A percentile compares a stretch with the other conserved stretches of the same genome.
Evolutionary conservation across 495 filamentous ascomycete genomes (phyloP).

Genomic region (Penicillium verhagenii): DNA sequence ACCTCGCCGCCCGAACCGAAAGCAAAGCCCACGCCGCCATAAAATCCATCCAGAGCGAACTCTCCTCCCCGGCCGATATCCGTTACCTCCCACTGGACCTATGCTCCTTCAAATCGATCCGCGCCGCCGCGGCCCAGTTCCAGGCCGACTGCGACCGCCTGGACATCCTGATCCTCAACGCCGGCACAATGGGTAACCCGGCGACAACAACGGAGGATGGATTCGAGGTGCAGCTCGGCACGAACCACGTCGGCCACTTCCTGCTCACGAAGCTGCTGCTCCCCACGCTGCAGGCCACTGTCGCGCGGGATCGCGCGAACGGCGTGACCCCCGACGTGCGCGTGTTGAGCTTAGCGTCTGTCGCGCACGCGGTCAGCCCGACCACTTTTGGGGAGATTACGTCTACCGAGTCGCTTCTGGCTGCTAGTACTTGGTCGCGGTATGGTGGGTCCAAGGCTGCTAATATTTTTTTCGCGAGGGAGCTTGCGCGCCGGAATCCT

Average conservation of each 20-base stretch:
- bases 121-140: conserved; percentile 47
- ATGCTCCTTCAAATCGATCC: conserved; percentile 51
- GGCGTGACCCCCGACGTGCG: conserved; percentile 23
- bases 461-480: conserved; percentile 62
- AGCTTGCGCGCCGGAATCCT: conserved; percentile 59
- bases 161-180: conserved; percentile 55
- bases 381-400: conserved; percentile 50
- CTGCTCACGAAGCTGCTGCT: conserved; percentile 63
- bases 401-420: conserved; percentile 37
- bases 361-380: conserved; percentile 49
- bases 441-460: conserved; percentile 70
- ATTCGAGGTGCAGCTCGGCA: conserved; percentile 71
- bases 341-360: conserved; percentile 24
- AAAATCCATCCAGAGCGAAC: conserved; percentile 41
- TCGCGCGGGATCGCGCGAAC: conserved; percentile 24
- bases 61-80: conserved; percentile 46
- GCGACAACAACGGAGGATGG: conserved; percentile 66
- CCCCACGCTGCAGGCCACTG: conserved; percentile 53
- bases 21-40: conserved; percentile 53
- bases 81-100: conserved; percentile 52
- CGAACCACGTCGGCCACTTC: conserved; percentile 54
- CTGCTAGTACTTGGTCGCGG: conserved; percentile 39
- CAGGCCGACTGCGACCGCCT: conserved; percentile 45
- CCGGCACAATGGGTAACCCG: conserved; percentile 63
- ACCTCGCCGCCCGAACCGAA: conserved; percentile 58